Conservation (phyloP, 2,329 filamentous ascomycete species). For the Fusarium nanum region DNA sequence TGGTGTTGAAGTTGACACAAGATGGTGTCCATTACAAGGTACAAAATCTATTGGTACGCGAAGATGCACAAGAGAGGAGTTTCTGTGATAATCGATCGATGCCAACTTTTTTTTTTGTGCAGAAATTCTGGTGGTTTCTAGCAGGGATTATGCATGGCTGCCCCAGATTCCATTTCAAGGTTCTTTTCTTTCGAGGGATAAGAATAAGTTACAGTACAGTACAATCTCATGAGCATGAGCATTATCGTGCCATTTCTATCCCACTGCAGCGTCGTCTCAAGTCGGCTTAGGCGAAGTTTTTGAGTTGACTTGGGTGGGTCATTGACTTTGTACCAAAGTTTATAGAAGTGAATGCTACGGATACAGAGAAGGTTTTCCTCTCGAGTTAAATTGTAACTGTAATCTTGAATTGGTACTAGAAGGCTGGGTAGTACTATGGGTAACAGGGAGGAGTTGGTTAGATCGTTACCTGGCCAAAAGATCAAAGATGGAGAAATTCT, state of each 20-base stretch:
- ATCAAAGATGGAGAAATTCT: conserved; percentile 4
- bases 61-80: conserved; percentile 5
- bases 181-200: neutral
- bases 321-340: conserved; percentile 2
- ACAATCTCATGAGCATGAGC: neutral
- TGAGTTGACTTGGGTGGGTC: neutral
- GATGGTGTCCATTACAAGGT: conserved; percentile 2
- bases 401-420: conserved; percentile 20
- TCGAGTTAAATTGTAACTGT: conserved; percentile 4
- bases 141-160: conserved; percentile 9
- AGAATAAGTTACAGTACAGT: neutral
- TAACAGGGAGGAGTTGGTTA: neutral
- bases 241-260: neutral
- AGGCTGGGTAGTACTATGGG: neutral
- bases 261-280: neutral
- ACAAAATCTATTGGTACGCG: neutral
- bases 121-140: neutral
- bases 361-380: neutral
- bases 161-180: conserved; percentile 23
- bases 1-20: conserved; percentile 30
- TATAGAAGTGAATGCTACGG: neutral
- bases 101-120: conserved; percentile 23
- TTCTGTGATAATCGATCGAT: conserved; percentile 24
- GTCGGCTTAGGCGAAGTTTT: neutral
- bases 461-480: conserved; percentile 21